Conservation (phyloP, 2,329 filamentous ascomycete genomes). For the Cladosporium oxysporum region DNA sequence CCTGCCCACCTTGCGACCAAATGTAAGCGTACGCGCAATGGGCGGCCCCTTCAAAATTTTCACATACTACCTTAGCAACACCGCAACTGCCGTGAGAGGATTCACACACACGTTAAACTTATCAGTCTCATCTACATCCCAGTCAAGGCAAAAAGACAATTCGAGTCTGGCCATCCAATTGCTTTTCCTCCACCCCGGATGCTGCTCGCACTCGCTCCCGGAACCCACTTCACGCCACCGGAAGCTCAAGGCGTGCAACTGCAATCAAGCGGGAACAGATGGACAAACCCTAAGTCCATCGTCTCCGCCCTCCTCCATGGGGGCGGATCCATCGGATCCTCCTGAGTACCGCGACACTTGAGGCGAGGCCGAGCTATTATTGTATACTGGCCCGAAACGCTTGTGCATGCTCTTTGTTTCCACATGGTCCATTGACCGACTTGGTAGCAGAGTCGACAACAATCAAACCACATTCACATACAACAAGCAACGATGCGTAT, state of each 20-base stretch:
- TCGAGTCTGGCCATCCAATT: neutral
- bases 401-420: neutral
- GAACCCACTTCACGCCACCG: constrained; percentile 1
- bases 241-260: neutral
- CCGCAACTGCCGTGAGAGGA: neutral
- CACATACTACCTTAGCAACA: neutral
- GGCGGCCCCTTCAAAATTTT: neutral
- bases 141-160: neutral
- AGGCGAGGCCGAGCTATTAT: neutral
- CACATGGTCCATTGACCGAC: neutral
- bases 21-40: neutral
- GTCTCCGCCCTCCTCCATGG: neutral
- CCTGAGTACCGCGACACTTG: neutral
- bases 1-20: neutral
- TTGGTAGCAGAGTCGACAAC: neutral
- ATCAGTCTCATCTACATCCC: neutral
- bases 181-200: neutral
- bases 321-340: neutral
- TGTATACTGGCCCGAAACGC: neutral
- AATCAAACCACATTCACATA: neutral
- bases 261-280: neutral
- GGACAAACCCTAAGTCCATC: neutral
- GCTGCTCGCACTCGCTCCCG: neutral
- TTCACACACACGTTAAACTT: neutral
- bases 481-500: constrained; percentile 1